Base-by-base conservation (phyloP, 2,329 filamentous ascomycete species). In the Fusarium neocosmosporiellum region DNA sequence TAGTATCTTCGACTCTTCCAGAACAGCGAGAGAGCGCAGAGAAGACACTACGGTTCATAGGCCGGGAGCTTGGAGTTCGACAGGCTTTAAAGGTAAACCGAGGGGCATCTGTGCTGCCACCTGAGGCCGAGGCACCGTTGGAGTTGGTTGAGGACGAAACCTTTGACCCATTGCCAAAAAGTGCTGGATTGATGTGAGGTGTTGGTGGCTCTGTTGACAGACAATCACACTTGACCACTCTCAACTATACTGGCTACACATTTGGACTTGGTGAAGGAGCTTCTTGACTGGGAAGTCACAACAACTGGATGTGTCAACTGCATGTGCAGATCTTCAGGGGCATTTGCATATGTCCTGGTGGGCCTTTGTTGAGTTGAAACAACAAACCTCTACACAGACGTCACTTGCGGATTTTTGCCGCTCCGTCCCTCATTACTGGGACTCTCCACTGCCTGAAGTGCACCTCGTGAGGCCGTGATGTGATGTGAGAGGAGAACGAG, bases 11-110 rank as follows among this genome's bases (percentile, higher is more conserved):
- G 5, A 78, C 78, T n/a, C 74, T 77, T 33, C 63, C 72, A 1
- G 76, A 78, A 33, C 78, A 83, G 48, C 76, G 75, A 27, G 63
- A 65, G 2, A 65, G 70, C 14, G 83, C 83, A 11, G 68, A 73
- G 29, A 48, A 48, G 31, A 74, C 77, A 6, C 68, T 84, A 16
- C 50, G 66, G 4, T 78, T 80, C 24, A 83, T 84, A 36, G 83
- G 81, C 7, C 77, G 69, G 11, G 81, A 83, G 43, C 66, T 81
- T 20, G 83, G 83, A 10, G 77, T 84, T n/a, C 76, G 77, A 46
- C 81, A 84, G 62, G 83, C 82, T 2, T 66, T 84, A 34, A 77
- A 71, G 22, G 73, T 71, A 11, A 69, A 76, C 41, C 64, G 73
- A 5, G 72, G 59, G 8, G 62, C 34, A 6, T 54, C 67, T n/a